phyloP scores from a whole-genome alignment of 2,329 filamentous ascomycete genomes.

The Paecilomyces formosus region DNA sequence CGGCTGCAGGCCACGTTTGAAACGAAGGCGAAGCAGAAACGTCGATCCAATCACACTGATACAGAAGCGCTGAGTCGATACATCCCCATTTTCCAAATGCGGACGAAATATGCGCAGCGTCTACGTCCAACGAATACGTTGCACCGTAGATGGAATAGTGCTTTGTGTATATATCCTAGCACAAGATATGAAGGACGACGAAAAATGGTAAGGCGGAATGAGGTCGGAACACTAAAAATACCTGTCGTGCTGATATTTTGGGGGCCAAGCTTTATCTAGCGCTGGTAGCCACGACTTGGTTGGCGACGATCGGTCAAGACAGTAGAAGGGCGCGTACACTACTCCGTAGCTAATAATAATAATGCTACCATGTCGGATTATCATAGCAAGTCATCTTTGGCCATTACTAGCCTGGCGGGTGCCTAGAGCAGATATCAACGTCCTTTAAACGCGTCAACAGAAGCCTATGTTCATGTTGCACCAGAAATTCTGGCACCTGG shows the following conservation, averaged over 20 bases:
- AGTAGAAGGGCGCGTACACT: background rate
- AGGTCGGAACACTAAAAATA: background rate
- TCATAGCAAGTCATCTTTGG: too few species aligned
- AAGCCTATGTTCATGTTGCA: too few species aligned
- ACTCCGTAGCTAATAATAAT: too few species aligned
- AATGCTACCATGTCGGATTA: too few species aligned
- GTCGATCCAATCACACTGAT: background rate
- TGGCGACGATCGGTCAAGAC: background rate
- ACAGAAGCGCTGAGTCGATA: background rate
- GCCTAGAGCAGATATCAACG: too few species aligned
- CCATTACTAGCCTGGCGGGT: too few species aligned
- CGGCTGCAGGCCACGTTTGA: background rate
- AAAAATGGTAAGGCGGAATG: background rate
- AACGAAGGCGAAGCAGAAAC: background rate
- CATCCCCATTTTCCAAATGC: background rate
- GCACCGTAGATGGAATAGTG: background rate
- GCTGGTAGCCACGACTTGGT: background rate
- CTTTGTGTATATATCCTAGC: background rate
- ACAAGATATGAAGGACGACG: background rate
- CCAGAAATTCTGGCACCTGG: too few species aligned
- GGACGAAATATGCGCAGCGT: background rate
- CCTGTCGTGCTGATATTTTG: background rate
- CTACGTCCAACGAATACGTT: background rate
- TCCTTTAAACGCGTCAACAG: too few species aligned
- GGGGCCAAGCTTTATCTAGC: background rate